These are phyloP conservation scores for Blastobotrys serpentis DNA, from an alignment of 1,139 yeast genomes.

Conservation along the genomic window DNA sequence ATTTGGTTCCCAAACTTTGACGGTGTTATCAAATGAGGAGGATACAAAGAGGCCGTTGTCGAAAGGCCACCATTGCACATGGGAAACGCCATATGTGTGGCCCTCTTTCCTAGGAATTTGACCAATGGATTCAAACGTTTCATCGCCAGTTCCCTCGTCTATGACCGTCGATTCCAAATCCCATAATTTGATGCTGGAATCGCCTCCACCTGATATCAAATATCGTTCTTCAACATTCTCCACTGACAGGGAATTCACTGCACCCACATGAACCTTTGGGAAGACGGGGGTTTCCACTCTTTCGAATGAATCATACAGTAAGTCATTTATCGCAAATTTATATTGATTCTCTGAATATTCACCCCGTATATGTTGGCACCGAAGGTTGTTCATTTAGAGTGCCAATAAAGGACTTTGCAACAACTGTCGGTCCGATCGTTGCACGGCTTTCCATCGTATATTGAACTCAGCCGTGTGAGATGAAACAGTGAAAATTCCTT, in stretches of 20 bases:
- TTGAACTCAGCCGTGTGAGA: too few species aligned
- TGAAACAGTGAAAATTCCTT: too few species aligned
- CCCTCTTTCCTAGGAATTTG: conserved; percentile 53
- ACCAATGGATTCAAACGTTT: conserved; percentile 37
- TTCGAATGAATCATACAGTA: conserved; percentile 20
- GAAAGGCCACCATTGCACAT: conserved; percentile 82
- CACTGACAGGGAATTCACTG: conserved; percentile 66
- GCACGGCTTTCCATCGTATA: too few species aligned
- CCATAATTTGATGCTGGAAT: conserved; percentile 54
- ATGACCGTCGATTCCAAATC: conserved; percentile 23
- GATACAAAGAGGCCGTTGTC: conserved; percentile 86
- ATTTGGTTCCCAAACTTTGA: conserved; percentile 82
- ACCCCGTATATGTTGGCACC: conserved; percentile 1
- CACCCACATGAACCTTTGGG: conserved; percentile 34
- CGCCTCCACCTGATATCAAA: conserved; percentile 73
- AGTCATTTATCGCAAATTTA: conserved; percentile 18
- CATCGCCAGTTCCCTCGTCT: conserved; percentile 15
- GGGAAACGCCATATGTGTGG: conserved; percentile 73
- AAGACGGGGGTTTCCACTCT: conserved; percentile 19
- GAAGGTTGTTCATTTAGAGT: conserved; percentile 6
- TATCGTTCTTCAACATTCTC: conserved; percentile 52
- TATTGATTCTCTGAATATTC: conserved; percentile 9
- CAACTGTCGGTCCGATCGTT: too few species aligned
- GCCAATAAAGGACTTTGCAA: too few species aligned
- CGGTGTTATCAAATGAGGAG: conserved; percentile 73